Conservation (phyloP, 495 filamentous ascomycete genomes). For the Annulohypoxylon bovei region DNA sequence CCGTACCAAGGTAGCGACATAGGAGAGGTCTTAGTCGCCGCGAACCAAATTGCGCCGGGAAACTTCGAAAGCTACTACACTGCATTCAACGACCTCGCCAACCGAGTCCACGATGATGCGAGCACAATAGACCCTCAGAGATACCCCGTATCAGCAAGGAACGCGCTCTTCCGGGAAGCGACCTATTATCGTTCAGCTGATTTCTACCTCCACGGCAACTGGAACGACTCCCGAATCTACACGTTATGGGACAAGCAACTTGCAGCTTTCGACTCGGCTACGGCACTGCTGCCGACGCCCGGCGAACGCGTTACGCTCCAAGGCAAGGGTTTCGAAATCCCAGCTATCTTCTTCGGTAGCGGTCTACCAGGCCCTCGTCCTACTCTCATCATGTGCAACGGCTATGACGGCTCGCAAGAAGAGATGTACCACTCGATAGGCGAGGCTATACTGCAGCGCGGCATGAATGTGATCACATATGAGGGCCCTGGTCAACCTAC, state of each 20-base stretch:
- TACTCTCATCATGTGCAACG: constrained; percentile 52
- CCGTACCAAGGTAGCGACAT: constrained; percentile 51
- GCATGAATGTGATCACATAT: constrained; percentile 59
- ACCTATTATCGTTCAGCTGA: constrained; percentile 58
- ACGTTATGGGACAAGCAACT: constrained; percentile 75
- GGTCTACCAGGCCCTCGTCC: constrained; percentile 34
- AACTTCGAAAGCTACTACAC: constrained; percentile 48
- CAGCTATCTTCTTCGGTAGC: constrained; percentile 45
- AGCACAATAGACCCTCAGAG: constrained; percentile 15
- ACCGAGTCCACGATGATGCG: constrained; percentile 25
- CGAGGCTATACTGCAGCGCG: constrained; percentile 50
- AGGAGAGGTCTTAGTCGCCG: constrained; percentile 50
- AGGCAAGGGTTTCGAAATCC: constrained; percentile 46
- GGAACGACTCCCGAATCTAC: constrained; percentile 54
- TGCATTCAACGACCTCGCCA: constrained; percentile 49
- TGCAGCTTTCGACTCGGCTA: constrained; percentile 67
- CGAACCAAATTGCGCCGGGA: constrained; percentile 47
- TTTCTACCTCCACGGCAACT: constrained; percentile 58
- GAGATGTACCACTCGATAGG: constrained; percentile 54
- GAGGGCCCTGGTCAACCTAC: constrained; percentile 63
- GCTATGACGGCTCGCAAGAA: constrained; percentile 58
- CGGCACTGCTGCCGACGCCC: constrained; percentile 53
- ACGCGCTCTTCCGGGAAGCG: constrained; percentile 49
- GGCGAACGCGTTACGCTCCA: constrained; percentile 49
- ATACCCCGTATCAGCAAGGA: constrained; percentile 48